A percentile compares a stretch with the other conserved stretches of the same genome.
phyloP scores from a whole-genome alignment of 1,139 yeast species.

The Magnusiomyces paraingens region DNA sequence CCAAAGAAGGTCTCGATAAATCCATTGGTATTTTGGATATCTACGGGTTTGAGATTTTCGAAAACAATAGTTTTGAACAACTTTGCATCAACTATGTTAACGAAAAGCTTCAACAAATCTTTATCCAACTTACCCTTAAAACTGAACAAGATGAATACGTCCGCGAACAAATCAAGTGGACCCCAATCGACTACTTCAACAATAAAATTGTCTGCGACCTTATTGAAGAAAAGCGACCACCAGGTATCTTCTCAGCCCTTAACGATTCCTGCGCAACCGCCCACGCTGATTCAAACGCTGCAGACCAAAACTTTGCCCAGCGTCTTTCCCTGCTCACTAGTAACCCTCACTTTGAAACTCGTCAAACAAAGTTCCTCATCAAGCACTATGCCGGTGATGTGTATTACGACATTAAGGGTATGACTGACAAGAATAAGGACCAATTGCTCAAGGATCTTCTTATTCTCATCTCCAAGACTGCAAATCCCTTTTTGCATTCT shows the following conservation, averaged over 20 bases:
- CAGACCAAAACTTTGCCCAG: constrained; percentile 94
- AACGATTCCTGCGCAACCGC: constrained; percentile 98
- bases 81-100: constrained; percentile 95
- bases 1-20: constrained; percentile 48
- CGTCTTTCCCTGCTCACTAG: constrained; percentile 76
- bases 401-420: constrained; percentile 78
- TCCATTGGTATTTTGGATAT: constrained; percentile 94
- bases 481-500: constrained; percentile 55
- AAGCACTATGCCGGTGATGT: constrained; percentile 99
- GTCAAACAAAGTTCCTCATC: constrained; percentile 81
- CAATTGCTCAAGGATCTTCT: constrained; percentile 83
- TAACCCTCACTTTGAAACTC: constrained; percentile 83
- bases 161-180: constrained; percentile 93
- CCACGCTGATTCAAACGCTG: constrained; percentile 95
- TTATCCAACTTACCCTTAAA: constrained; percentile 88
- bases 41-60: constrained; percentile 97
- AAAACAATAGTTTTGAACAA: constrained; percentile 94
- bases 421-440: constrained; percentile 97
- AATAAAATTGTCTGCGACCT: constrained; percentile 95
- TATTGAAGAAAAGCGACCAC: constrained; percentile 91
- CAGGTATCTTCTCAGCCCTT: constrained; percentile 93
- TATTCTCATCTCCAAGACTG: constrained; percentile 67
- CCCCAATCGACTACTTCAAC: constrained; percentile 94
- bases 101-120: constrained; percentile 94
- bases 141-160: constrained; percentile 98